Conservation (phyloP, 306 rosid genomes). For the Prunus persica region DNA sequence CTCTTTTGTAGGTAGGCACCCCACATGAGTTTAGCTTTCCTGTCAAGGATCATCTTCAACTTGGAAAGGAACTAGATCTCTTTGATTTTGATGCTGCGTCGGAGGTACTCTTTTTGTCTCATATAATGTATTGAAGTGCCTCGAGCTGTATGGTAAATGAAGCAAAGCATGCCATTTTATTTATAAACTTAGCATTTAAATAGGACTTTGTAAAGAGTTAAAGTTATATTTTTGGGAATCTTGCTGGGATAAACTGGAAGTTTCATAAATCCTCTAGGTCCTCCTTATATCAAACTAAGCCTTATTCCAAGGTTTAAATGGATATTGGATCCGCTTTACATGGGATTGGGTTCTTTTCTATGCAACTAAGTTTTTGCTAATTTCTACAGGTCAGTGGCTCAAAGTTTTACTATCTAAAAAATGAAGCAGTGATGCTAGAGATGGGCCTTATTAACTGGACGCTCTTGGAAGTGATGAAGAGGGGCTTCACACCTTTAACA, state of each 20-base stretch:
- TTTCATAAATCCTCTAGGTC: not conserved
- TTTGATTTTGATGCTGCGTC: constrained; percentile 95
- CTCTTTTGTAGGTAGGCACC: constrained; percentile 60
- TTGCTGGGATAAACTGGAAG: not conserved
- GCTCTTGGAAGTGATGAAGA: constrained; percentile 77
- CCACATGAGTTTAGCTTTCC: constrained; percentile 63
- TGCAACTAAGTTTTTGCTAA: constrained; percentile 19
- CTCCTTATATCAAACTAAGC: not conserved
- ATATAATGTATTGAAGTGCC: constrained; percentile 28
- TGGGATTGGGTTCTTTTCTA: constrained; percentile 3
- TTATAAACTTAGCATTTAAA: not conserved
- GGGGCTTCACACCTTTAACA: constrained; percentile 79
- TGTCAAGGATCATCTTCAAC: constrained; percentile 84
- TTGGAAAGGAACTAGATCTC: constrained; percentile 85
- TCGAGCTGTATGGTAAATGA: constrained; percentile 12
- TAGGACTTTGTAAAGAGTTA: not conserved
- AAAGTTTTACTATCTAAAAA: constrained; percentile 88
- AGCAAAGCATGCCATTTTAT: not conserved
- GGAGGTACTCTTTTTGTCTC: constrained; percentile 58
- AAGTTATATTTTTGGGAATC: not conserved
- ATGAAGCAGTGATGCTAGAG: constrained; percentile 87
- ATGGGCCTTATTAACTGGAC: constrained; percentile 93
- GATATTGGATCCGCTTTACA: constrained; percentile 16
- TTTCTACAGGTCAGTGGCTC: constrained; percentile 88
- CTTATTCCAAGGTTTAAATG: not conserved